Conservation (phyloP, 225 moss, liverwort and hornwort species). For the Climacium dendroides region DNA sequence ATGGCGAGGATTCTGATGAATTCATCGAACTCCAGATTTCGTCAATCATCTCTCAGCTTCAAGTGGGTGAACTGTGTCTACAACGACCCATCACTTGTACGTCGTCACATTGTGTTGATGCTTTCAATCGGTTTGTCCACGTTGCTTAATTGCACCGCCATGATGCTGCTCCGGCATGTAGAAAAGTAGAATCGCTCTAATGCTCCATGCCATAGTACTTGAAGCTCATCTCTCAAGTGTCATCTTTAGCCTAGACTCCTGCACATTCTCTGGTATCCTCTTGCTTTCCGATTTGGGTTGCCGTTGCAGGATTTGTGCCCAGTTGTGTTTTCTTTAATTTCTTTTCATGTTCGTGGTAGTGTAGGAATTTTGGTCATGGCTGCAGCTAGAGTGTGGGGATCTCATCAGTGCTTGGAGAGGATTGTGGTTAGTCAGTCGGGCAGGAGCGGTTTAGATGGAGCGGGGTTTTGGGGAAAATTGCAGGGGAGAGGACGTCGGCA, state of each 20-base stretch:
- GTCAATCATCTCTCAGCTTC: neutral
- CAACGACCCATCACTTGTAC: neutral
- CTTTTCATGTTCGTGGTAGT: neutral
- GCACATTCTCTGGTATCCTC: neutral
- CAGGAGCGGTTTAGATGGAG: neutral
- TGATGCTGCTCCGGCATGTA: neutral
- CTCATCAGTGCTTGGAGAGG: neutral
- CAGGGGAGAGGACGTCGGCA: neutral
- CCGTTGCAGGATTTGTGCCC: neutral
- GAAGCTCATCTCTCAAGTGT: neutral
- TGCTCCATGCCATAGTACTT: neutral
- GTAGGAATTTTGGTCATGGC: neutral
- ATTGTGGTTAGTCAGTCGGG: neutral
- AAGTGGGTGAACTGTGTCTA: neutral
- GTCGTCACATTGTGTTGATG: neutral
- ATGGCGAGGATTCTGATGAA: neutral
- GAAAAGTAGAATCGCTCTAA: neutral
- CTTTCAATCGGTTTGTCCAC: neutral
- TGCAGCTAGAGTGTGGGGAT: neutral
- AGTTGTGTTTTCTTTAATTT: neutral
- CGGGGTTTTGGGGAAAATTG: neutral
- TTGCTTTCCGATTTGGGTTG: neutral
- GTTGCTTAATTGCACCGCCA: neutral
- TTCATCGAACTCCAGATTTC: neutral
- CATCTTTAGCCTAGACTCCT: neutral